Conservation (phyloP, 2,329 filamentous ascomycete genomes). For the Fusarium sp. region DNA sequence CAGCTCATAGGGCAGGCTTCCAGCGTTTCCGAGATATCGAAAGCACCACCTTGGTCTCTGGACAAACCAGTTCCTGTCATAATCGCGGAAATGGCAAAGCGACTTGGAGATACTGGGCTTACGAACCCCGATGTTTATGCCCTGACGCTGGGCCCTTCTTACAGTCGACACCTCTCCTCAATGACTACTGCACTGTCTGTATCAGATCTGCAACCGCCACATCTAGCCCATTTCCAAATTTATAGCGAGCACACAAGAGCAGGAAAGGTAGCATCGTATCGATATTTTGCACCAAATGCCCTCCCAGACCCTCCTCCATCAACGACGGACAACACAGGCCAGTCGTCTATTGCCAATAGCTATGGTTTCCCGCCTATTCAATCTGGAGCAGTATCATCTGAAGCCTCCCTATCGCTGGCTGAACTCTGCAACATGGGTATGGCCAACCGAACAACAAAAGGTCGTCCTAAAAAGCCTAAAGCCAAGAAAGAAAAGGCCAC, state of each 20-base stretch:
- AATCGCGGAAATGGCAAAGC: constrained; percentile 49
- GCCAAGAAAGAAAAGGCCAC: constrained; percentile 24
- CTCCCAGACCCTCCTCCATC: background rate
- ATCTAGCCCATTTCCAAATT: constrained; percentile 53
- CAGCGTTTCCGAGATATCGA: constrained; percentile 43
- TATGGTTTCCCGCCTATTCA: constrained; percentile 40
- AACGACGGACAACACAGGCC: background rate
- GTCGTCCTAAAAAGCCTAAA: constrained; percentile 43
- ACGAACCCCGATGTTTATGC: constrained; percentile 55
- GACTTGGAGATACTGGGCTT: constrained; percentile 47
- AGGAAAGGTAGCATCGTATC: constrained; percentile 55
- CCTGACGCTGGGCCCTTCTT: constrained; percentile 53
- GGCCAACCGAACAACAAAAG: constrained; percentile 43
- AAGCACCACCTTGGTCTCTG: constrained; percentile 50
- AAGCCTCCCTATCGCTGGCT: constrained; percentile 38
- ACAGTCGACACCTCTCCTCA: constrained; percentile 54
- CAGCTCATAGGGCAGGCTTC: constrained; percentile 37
- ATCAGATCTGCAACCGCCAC: constrained; percentile 49
- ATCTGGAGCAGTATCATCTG: constrained; percentile 4
- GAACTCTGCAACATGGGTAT: constrained; percentile 46
- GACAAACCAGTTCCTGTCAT: constrained; percentile 53
- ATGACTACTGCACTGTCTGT: constrained; percentile 53
- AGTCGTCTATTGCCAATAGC: constrained; percentile 5
- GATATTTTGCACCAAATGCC: constrained; percentile 45
- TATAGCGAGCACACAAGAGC: constrained; percentile 53